These are phyloP conservation scores for Trichoderma brevicompactum DNA, from an alignment of 2,329 filamentous ascomycete genomes.

Conservation along the genomic window DNA sequence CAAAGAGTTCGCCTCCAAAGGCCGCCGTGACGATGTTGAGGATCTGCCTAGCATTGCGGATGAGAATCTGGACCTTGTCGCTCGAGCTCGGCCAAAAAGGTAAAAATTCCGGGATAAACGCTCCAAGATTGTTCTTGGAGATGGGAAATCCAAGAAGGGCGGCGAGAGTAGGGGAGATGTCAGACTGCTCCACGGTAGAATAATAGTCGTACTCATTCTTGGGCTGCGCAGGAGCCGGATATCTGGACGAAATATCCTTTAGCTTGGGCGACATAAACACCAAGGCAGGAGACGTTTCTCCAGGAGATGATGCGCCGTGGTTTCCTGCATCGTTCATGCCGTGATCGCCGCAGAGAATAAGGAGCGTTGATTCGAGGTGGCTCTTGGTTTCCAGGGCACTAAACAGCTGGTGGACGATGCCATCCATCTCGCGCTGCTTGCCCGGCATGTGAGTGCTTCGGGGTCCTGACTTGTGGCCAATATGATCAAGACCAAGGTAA, in stretches of 20 bases:
- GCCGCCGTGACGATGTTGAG: slow-evolving; percentile 75
- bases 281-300: slow-evolving; percentile 91
- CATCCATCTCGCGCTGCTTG: slow-evolving; percentile 94
- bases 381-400: slow-evolving; percentile 69
- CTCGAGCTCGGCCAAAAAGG: slow-evolving; percentile 65
- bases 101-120: slow-evolving; percentile 80
- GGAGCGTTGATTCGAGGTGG: slow-evolving; percentile 76
- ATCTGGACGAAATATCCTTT: slow-evolving; percentile 54
- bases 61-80: slow-evolving; percentile 69
- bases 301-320: slow-evolving; percentile 89
- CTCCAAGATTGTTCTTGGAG: slow-evolving; percentile 86
- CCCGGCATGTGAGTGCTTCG: slow-evolving; percentile 86
- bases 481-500: slow-evolving; percentile 94
- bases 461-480: slow-evolving; percentile 94
- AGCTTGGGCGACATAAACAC: slow-evolving; percentile 90
- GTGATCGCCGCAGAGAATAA: slow-evolving; percentile 90
- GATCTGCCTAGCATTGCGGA: slow-evolving; percentile 81
- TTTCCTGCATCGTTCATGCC: slow-evolving; percentile 99
- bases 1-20: slow-evolving; percentile 59
- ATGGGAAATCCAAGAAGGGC: slow-evolving; percentile 86
- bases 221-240: slow-evolving; percentile 59
- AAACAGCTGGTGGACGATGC: slow-evolving; percentile 76
- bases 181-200: slow-evolving; percentile 84
- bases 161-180: slow-evolving; percentile 87
- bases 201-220: slow-evolving; percentile 82